Evolutionary conservation across 208 protist genomes (phyloP).

Genomic region (Wallacemonas collosoma): DNA sequence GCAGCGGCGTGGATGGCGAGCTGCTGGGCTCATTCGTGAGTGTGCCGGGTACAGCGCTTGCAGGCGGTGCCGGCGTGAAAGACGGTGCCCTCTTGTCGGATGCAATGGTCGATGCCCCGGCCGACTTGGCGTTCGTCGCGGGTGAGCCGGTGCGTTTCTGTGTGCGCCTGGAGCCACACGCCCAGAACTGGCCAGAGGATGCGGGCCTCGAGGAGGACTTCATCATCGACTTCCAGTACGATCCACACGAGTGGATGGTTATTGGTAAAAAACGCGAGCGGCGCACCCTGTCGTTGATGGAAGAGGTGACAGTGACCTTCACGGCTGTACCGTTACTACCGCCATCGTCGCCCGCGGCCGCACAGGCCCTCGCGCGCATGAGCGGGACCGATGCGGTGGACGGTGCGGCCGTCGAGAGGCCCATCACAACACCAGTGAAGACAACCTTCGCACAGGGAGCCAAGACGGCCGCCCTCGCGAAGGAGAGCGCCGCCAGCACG

Average conservation of each 20-base stretch:
- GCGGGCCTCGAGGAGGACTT: conserved; percentile 68
- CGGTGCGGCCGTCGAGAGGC: background rate
- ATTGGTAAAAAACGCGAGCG: conserved; percentile 76
- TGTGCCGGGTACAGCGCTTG: background rate
- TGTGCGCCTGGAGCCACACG: conserved; percentile 66
- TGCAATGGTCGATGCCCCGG: conserved; percentile 49
- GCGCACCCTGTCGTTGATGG: conserved; percentile 68
- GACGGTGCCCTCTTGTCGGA: conserved; percentile 21
- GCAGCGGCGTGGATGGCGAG: background rate
- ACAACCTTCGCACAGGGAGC: no score
- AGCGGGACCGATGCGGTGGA: background rate
- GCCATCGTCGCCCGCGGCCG: conserved; percentile 4
- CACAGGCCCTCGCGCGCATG: conserved; percentile 12
- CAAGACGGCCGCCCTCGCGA: background rate
- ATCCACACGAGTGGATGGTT: conserved; percentile 77
- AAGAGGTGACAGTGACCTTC: conserved; percentile 64
- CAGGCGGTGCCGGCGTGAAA: background rate
- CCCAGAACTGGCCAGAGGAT: conserved; percentile 82
- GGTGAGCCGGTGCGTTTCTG: conserved; percentile 82
- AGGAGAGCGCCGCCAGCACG: background rate
- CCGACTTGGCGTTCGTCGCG: conserved; percentile 56
- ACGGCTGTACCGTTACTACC: conserved; percentile 74
- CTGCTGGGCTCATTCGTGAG: background rate
- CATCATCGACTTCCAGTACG: conserved; percentile 66
- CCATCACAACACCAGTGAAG: no score